Evolutionary conservation across 768 basidiomycete species (phyloP).

Genomic region (Lactifluus echinatus): DNA sequence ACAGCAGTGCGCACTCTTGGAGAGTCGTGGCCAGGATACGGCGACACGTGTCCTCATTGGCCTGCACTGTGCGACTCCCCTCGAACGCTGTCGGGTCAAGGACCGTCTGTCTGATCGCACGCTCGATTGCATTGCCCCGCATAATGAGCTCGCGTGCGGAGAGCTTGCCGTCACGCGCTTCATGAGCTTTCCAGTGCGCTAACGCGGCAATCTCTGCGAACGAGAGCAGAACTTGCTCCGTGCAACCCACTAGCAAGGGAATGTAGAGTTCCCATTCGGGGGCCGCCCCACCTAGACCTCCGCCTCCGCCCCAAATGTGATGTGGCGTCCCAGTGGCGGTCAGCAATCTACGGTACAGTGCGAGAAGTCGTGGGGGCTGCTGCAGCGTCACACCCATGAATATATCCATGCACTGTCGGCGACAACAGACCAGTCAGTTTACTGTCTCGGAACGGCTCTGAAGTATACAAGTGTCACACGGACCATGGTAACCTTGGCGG

Average conservation of each 20-base stretch:
- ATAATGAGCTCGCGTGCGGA: slow-evolving; percentile 68
- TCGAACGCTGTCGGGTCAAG: slow-evolving; percentile 32
- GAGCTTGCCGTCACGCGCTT: slow-evolving; percentile 54
- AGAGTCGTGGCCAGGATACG: slow-evolving; percentile 18
- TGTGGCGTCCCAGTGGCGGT: slow-evolving; percentile 31
- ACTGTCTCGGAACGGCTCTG: background rate
- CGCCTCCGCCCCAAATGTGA: slow-evolving; percentile 38
- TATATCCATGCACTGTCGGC: slow-evolving; percentile 66
- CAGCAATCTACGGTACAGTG: slow-evolving; percentile 59
- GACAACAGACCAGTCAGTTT: background rate
- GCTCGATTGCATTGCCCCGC: slow-evolving; percentile 65
- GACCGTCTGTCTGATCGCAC: slow-evolving; percentile 43
- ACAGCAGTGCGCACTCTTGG: slow-evolving; percentile 18
- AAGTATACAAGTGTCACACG: slow-evolving; percentile 25
- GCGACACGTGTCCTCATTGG: slow-evolving; percentile 15
- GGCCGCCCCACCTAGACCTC: slow-evolving; percentile 22
- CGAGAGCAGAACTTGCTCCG: slow-evolving; percentile 68
- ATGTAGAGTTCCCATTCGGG: slow-evolving; percentile 44
- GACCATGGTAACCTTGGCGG: slow-evolving; percentile 67
- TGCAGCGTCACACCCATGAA: slow-evolving; percentile 55
- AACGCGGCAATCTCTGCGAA: slow-evolving; percentile 68
- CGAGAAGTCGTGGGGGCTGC: slow-evolving; percentile 56
- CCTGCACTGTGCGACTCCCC: slow-evolving; percentile 22
- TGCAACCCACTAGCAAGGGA: slow-evolving; percentile 66
- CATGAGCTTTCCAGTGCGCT: slow-evolving; percentile 63